phyloP scores from a whole-genome alignment of 1,139 yeast genomes.

The Martiniozyma asiatica region DNA sequence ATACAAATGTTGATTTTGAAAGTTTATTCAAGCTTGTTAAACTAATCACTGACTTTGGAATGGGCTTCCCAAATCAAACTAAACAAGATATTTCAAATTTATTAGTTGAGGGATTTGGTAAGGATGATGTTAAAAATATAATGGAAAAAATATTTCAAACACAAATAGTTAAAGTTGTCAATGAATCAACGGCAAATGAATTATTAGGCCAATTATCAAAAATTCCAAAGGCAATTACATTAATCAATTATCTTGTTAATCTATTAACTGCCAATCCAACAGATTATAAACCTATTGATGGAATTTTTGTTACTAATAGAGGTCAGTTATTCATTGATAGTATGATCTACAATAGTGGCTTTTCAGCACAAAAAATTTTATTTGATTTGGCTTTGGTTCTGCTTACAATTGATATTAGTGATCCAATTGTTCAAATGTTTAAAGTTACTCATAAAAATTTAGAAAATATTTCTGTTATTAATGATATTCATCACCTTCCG shows the following conservation, averaged over 20 bases:
- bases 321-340: conserved; percentile 15
- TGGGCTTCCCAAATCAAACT: conserved; percentile 4
- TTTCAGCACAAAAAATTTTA: conserved; percentile 18
- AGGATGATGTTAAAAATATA: conserved; percentile 1
- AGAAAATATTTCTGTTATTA: conserved; percentile 9
- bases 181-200: conserved; percentile 14
- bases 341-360: conserved; percentile 15
- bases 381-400: conserved; percentile 26
- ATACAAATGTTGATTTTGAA: conserved; percentile 4
- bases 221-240: conserved; percentile 16
- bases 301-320: conserved; percentile 14
- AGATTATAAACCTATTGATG: conserved; percentile 11
- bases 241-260: conserved; percentile 17
- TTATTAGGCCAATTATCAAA: conserved; percentile 17
- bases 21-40: conserved; percentile 8
- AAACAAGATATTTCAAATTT: neutral
- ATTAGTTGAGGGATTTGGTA: neutral
- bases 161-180: conserved; percentile 18
- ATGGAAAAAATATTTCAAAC: conserved; percentile 26
- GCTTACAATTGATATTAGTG: conserved; percentile 27
- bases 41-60: conserved; percentile 6
- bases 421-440: conserved; percentile 20
- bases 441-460: conserved; percentile 9
- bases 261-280: conserved; percentile 17
- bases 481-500: conserved; percentile 3